These are phyloP conservation scores for Pyrenochaeta sp. DNA, from an alignment of 2,329 filamentous ascomycete genomes.

Conservation along the genomic window DNA sequence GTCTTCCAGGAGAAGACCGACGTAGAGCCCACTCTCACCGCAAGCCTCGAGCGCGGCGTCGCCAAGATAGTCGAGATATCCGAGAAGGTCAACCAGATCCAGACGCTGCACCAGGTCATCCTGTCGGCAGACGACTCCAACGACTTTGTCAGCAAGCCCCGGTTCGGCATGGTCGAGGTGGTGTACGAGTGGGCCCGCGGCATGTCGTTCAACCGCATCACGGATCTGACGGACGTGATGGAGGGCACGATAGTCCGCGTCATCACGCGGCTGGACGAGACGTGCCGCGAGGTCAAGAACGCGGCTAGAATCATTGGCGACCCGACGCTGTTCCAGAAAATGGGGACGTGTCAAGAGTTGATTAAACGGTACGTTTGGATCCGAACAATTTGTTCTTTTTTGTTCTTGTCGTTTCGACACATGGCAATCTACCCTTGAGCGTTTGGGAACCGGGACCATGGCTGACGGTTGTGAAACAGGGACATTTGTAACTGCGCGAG, in stretches of 20 bases:
- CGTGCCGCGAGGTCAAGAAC: slow-evolving; percentile 96
- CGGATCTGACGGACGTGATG: slow-evolving; percentile 91
- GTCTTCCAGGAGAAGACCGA: slow-evolving; percentile 98
- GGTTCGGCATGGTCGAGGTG: slow-evolving; percentile 95
- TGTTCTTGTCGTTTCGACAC: no score
- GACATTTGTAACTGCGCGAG: slow-evolving; percentile 52
- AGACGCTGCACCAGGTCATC: slow-evolving; percentile 91
- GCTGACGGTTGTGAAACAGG: slow-evolving; percentile 39
- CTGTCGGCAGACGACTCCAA: slow-evolving; percentile 88
- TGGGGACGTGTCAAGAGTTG: slow-evolving; percentile 96
- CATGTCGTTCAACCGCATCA: slow-evolving; percentile 99
- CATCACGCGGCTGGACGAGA: slow-evolving; percentile 93
- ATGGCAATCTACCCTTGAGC: no score
- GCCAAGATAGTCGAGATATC: slow-evolving; percentile 88
- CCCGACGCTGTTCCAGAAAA: slow-evolving; percentile 91
- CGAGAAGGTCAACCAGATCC: slow-evolving; percentile 89
- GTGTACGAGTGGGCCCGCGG: slow-evolving; percentile 98
- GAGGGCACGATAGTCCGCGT: slow-evolving; percentile 97
- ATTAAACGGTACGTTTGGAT: slow-evolving; percentile 85
- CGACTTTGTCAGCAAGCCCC: slow-evolving; percentile 84
- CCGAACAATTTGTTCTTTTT: not conserved
- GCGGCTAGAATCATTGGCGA: slow-evolving; percentile 95
- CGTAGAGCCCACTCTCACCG: slow-evolving; percentile 78
- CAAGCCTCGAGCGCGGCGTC: slow-evolving; percentile 80
- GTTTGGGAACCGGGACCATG: slow-evolving; percentile 9